Evolutionary conservation across 106 monocot species (phyloP), one percentile per base, ranked within the genome.

Genomic region (Acorus gramineus): DNA sequence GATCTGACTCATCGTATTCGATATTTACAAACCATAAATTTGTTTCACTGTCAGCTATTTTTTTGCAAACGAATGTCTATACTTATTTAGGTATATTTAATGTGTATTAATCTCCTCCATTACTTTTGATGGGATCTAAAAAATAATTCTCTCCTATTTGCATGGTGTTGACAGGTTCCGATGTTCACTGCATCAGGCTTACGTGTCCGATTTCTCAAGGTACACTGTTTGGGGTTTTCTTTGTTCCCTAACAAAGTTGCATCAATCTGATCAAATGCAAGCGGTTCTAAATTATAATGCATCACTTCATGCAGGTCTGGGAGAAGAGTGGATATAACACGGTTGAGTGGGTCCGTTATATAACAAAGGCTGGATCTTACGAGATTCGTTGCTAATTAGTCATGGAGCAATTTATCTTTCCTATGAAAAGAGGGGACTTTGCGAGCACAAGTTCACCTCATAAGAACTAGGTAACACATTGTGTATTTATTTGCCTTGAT

Each of bases 321-420:
- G 96, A 98, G 69, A 98, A 98, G 70, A 98, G 96, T 63, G 96
- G 96, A 53, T 98, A 98, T 59, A 98, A 88, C 79, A 98, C 96
- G 3, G 91, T 91, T 11, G 96, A 98, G 63, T 98, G 96, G 96
- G 96, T 98, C 42, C 96, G 96, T 14, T 98, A 98, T 53, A 98
- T 98, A 57, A 92, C 91, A 42, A 91, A 89, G 70, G 96, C 83
- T 62, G 96, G 96, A 59, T 98, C 96, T 43, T 98, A 98, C 62
- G 96, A 98, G 71, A 89, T 98, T 68, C 85, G 96, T 75, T 88
- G 88, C 52, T 98, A 71, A 62, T 28, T 28, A 28, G 28, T 28
- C 28, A 28, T 28, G 28, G 28, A 0, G 28, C 28, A 28, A 28
- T 28, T 0, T 28, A 28, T 28, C 28, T 28, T 28, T 28, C 28